Conservation (phyloP, 176 grass and related monocot genomes). For the Eragrostis curvula region DNA sequence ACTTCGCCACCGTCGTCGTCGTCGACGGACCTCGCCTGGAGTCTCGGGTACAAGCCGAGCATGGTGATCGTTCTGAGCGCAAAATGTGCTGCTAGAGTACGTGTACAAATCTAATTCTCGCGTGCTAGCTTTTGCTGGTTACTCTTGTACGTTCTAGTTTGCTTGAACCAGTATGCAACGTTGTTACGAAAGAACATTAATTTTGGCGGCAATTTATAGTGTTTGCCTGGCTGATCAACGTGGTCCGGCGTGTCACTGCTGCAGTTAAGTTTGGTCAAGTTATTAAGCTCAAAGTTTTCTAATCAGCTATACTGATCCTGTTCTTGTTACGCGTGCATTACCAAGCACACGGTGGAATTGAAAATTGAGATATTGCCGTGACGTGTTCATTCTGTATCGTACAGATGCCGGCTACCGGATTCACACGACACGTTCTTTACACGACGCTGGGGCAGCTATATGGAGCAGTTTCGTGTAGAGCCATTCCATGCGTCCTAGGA, state of each 20-base stretch:
- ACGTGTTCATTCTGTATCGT: conserved; percentile 21
- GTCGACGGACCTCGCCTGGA: background rate
- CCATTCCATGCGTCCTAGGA: background rate
- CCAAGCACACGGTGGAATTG: background rate
- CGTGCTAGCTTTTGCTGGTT: background rate
- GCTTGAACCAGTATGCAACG: background rate
- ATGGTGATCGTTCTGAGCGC: too few relatives aligned
- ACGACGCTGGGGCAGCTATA: background rate
- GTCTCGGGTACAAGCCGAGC: conserved; percentile 38
- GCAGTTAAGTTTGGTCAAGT: background rate
- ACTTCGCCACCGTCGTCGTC: background rate
- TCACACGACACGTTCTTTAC: background rate
- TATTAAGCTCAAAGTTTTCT: background rate
- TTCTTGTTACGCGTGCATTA: too few relatives aligned
- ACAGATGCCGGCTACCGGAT: background rate
- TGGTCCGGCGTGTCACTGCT: conserved; percentile 13
- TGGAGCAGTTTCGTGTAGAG: background rate
- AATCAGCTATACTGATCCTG: background rate
- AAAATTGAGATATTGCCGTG: background rate
- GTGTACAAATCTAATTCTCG: background rate
- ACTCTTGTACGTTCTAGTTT: background rate
- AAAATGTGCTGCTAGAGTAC: too few relatives aligned
- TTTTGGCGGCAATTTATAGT: conserved; percentile 11
- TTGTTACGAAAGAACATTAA: background rate
- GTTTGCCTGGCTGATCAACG: background rate